Base-by-base conservation (phyloP, 306 rosid genomes). In the Senna siamea region DNA sequence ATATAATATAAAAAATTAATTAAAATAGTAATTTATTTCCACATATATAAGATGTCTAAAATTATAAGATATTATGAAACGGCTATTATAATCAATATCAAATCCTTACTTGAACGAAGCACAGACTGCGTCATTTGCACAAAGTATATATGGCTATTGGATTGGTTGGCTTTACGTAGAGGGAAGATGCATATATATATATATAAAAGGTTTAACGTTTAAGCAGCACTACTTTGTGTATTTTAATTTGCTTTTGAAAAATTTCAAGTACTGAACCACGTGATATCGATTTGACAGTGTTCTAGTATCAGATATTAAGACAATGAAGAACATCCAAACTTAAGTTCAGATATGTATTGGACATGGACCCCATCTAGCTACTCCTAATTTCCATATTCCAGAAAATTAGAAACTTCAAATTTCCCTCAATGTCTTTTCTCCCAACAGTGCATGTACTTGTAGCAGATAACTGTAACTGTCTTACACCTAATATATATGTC, bases 351-450 rank as follows among this genome's bases (percentile, higher is more conserved):
- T 57, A 13, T 7, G 1, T 74, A 26, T 26, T 26, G 30, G 30
- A 26, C 30, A 26, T 38, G 69, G 79, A 68, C 77, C 85, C 85
- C 85, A 76, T 81, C 76, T 81, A 43, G 79, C 30, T 26, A 26
- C 30, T 26, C 61, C 76, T 23, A 37, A 37, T 55, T 51, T 10
- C 72, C 72, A 26, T 26, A 22, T 63, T 74, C 66, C 80, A 70
- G 48, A 41, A 5, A 37, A 7, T 37, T 26, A 26, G 8, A 4
- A 59, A 59, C 43, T 32, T 14, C 12, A 57, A 74, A 43, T 61
- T 61, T 28, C 12, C 51, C 54, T 52, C 23, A 62, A 51, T 67
- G 51, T 57, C 57, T 58, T 75, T 60, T 7, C 63, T 75, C 30
- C 72, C 38, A 1, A 1, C 73, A 34, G 35, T 35, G 70, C 35